Percentiles rank a stretch among this genome's conserved stretches.
These are phyloP conservation scores for Fusarium torreyae DNA, from an alignment of 2,329 filamentous ascomycete species.

Conservation along the genomic window DNA sequence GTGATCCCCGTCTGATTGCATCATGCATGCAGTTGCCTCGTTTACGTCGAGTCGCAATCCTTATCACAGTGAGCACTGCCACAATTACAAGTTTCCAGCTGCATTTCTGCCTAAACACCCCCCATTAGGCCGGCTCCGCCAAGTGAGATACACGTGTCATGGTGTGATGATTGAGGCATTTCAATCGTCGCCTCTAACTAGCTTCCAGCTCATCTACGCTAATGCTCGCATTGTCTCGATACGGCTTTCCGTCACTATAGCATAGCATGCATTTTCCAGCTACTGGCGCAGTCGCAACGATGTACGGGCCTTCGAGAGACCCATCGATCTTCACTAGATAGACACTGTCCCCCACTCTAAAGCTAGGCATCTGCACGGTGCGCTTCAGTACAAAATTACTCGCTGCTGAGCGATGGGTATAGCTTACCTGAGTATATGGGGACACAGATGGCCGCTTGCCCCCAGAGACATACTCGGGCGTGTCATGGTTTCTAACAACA, in stretches of 20 bases:
- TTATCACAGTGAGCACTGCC: neutral
- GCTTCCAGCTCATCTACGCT: slow-evolving; percentile 4
- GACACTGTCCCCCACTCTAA: slow-evolving; percentile 9
- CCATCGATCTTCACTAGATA: slow-evolving; percentile 10
- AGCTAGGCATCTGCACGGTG: neutral
- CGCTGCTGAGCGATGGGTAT: too few relatives aligned
- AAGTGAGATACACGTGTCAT: too few relatives aligned
- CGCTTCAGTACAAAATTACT: neutral
- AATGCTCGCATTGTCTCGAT: neutral
- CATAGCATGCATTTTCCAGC: slow-evolving; percentile 3
- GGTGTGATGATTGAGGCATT: neutral
- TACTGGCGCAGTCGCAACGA: slow-evolving; percentile 5
- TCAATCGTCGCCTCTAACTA: neutral
- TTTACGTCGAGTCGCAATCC: neutral
- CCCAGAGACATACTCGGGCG: slow-evolving; percentile 5
- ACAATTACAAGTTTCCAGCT: neutral
- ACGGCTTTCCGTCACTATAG: neutral
- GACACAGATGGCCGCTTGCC: slow-evolving; percentile 2
- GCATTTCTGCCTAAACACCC: slow-evolving; percentile 2
- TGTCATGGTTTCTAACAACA: neutral
- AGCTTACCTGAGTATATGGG: accelerated
- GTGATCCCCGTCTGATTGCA: neutral
- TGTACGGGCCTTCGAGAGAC: slow-evolving; percentile 6
- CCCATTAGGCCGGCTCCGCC: neutral
- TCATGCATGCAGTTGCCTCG: neutral